Evolutionary conservation across 345 rosid genomes (phyloP).

Genomic region (Salix brachista): DNA sequence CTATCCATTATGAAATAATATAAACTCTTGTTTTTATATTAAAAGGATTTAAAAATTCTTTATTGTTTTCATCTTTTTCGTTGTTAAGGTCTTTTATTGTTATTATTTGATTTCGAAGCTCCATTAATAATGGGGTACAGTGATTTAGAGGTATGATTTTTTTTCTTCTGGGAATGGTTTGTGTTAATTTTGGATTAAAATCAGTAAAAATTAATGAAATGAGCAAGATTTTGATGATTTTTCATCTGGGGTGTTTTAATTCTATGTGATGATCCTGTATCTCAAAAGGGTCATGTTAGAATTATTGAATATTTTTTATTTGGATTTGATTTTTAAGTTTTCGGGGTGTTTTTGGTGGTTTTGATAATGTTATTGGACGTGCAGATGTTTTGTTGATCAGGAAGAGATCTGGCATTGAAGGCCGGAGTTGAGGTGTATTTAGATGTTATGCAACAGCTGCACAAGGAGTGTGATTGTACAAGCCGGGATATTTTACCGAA

Average conservation of each 20-base stretch:
- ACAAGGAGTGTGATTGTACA: conserved; percentile 59
- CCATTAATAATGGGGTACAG: not conserved
- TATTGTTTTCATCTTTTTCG: not conserved
- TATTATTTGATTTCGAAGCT: conserved; percentile 10
- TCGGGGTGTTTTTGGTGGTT: not conserved
- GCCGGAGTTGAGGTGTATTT: conserved; percentile 26
- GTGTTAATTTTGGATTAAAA: not conserved
- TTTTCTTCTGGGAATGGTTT: not conserved
- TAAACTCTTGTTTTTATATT: not conserved
- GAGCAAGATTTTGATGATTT: not conserved
- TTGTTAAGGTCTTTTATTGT: not conserved
- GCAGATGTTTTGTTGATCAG: conserved; percentile 19
- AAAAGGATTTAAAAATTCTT: conserved; percentile 21
- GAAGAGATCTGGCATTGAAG: conserved; percentile 29
- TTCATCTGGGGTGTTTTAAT: not conserved
- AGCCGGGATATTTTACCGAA: conserved; percentile 45
- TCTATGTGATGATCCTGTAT: not conserved
- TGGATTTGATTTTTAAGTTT: not conserved
- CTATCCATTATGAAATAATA: conserved; percentile 29
- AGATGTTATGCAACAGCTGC: conserved; percentile 78
- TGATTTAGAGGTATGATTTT: conserved; percentile 3
- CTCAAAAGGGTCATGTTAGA: not conserved
- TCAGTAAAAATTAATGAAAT: not conserved
- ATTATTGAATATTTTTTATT: not conserved
- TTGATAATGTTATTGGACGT: not conserved